A percentile compares a stretch with the other conserved stretches of the same genome.
Evolutionary conservation across 495 filamentous ascomycete genomes (phyloP).

Genomic region (Podospora pseudocomata): DNA sequence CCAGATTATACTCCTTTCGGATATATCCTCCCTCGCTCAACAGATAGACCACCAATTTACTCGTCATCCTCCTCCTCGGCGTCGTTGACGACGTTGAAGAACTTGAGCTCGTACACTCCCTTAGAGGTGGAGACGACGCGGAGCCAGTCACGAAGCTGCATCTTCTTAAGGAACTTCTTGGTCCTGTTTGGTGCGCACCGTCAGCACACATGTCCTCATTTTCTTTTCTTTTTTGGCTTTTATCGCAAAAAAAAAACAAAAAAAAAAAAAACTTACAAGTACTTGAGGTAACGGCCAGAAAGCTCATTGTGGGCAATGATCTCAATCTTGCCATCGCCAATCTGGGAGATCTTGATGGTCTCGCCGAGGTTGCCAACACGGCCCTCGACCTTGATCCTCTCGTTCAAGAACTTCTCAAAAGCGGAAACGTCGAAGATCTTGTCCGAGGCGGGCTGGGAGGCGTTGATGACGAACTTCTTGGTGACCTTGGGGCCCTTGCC

Average conservation of each 20-base stretch:
- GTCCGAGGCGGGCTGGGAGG: conserved; percentile 92
- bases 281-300: conserved; percentile 98
- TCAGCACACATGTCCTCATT: background rate
- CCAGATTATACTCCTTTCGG: conserved; percentile 2
- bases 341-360: conserved; percentile 80
- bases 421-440: conserved; percentile 99
- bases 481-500: conserved; percentile 60
- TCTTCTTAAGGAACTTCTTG: conserved; percentile 99
- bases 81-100: conserved; percentile 99
- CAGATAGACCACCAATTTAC: conserved; percentile 48
- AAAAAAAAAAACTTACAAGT: conserved; percentile 63
- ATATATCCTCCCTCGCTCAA: conserved; percentile 17
- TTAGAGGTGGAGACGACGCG: conserved; percentile 94
- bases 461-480: conserved; percentile 95
- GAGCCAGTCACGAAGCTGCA: conserved; percentile 99
- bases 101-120: conserved; percentile 98
- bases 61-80: conserved; percentile 96
- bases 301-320: conserved; percentile 96
- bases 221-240: too few species aligned
- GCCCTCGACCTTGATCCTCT: conserved; percentile 99
- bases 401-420: conserved; percentile 99
- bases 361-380: conserved; percentile 97
- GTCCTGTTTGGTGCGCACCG: conserved; percentile 56
- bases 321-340: conserved; percentile 94
- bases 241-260: too few species aligned